A percentile compares a stretch with the other conserved stretches of the same genome.
These are phyloP conservation scores for Aspergillus versicolor DNA, from an alignment of 2,329 filamentous ascomycete species.

Conservation along the genomic window DNA sequence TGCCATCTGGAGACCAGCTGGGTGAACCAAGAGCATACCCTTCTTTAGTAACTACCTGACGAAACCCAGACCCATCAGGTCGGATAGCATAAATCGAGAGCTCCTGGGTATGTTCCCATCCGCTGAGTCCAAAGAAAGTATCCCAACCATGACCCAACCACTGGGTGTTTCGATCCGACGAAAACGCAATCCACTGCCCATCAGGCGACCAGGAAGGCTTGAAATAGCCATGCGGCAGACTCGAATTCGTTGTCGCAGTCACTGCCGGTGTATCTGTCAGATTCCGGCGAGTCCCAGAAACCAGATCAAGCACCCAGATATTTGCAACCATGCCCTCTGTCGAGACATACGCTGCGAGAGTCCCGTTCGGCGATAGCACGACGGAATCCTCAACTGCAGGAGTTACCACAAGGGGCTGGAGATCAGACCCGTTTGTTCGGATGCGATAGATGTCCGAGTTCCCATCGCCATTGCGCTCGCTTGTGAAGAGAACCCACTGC, in stretches of 20 bases:
- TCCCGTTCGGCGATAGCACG: slow-evolving; percentile 41
- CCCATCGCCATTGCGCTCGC: slow-evolving; percentile 41
- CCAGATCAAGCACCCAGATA: slow-evolving; percentile 42
- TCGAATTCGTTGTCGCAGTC: slow-evolving; percentile 9
- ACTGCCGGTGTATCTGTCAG: slow-evolving; percentile 35
- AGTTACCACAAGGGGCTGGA: slow-evolving; percentile 36
- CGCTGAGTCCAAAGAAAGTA: slow-evolving; percentile 27
- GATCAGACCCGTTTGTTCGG: slow-evolving; percentile 34
- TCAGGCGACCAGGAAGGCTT: slow-evolving; percentile 43
- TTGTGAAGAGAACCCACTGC: slow-evolving; percentile 43
- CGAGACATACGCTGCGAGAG: slow-evolving; percentile 41
- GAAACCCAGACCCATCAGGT: slow-evolving; percentile 39
- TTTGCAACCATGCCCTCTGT: slow-evolving; percentile 40
- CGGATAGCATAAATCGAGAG: too few species aligned
- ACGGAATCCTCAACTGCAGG: slow-evolving; percentile 39
- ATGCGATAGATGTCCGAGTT: slow-evolving; percentile 44
- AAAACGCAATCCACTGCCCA: slow-evolving; percentile 44
- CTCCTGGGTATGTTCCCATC: slow-evolving; percentile 37
- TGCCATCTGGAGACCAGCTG: slow-evolving; percentile 39
- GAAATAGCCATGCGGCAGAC: slow-evolving; percentile 38
- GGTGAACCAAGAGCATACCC: slow-evolving; percentile 41
- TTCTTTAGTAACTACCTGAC: slow-evolving; percentile 19
- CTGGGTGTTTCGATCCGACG: slow-evolving; percentile 43
- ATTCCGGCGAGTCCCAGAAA: slow-evolving; percentile 32
- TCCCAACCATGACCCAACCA: slow-evolving; percentile 43